These are phyloP conservation scores for Myriosclerotinia curreyana DNA, from an alignment of 2,329 filamentous ascomycete genomes.

Conservation along the genomic window DNA sequence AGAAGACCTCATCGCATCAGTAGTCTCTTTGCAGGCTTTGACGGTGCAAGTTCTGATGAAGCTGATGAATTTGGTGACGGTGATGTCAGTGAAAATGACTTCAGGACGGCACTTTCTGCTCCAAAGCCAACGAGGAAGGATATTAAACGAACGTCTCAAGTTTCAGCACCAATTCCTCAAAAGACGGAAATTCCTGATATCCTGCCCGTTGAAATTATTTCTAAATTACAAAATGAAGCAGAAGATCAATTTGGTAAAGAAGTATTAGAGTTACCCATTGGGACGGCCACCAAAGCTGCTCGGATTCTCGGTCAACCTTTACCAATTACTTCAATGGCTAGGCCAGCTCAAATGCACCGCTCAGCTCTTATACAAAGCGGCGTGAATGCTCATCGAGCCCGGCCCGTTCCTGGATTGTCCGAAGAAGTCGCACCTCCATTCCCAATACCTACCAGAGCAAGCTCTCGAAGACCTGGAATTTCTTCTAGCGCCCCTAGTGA, in stretches of 20 bases:
- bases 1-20: conserved; percentile 71
- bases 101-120: conserved; percentile 61
- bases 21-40: conserved; percentile 84
- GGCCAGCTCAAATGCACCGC: conserved; percentile 62
- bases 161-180: conserved; percentile 36
- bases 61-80: conserved; percentile 59
- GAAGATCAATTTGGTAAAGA: conserved; percentile 31
- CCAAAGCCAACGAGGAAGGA: conserved; percentile 48
- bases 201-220: conserved; percentile 19
- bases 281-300: conserved; percentile 27
- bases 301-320: conserved; percentile 38
- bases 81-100: conserved; percentile 65
- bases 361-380: conserved; percentile 78
- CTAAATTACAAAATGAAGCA: conserved; percentile 6
- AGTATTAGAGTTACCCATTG: conserved; percentile 27
- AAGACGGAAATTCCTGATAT: conserved; percentile 30
- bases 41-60: conserved; percentile 67
- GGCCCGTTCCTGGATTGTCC: conserved; percentile 60
- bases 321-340: conserved; percentile 34
- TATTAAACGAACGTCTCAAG: conserved; percentile 26
- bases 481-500: conserved; percentile 65
- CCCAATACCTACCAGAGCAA: conserved; percentile 84
- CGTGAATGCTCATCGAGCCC: conserved; percentile 64
- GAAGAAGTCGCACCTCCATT: conserved; percentile 72
- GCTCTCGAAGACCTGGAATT: conserved; percentile 71